A percentile compares a stretch with the other conserved stretches of the same genome.
These are phyloP conservation scores for Serendipita sp. DNA, from an alignment of 1,284 basidiomycete genomes.

Conservation along the genomic window DNA sequence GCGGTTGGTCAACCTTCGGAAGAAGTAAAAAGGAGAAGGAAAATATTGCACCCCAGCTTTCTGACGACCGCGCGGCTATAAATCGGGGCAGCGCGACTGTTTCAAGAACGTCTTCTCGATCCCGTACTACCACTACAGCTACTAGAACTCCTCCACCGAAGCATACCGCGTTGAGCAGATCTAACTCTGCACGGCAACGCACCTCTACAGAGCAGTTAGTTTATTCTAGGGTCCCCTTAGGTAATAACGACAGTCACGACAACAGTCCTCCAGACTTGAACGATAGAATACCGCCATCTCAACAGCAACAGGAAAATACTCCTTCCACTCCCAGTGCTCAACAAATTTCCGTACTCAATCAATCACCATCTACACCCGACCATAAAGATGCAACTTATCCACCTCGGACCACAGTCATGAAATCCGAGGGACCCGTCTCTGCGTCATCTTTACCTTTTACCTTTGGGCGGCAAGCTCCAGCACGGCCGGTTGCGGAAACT, in stretches of 20 bases:
- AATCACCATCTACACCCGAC: neutral
- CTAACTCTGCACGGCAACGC: neutral
- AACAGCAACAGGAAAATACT: neutral
- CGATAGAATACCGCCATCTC: neutral
- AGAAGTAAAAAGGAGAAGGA: constrained; percentile 3
- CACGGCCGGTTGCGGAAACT: neutral
- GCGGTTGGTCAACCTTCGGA: constrained; percentile 1
- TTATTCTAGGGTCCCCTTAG: neutral
- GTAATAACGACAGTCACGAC: neutral
- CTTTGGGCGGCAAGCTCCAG: neutral
- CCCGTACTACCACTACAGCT: neutral
- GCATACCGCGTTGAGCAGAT: neutral
- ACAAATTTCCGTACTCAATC: neutral
- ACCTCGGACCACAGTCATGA: constrained; percentile 1
- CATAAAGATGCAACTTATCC: constrained; percentile 4
- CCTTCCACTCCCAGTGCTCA: neutral
- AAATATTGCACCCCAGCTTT: neutral
- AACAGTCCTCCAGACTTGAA: neutral
- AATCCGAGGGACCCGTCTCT: neutral
- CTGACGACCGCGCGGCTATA: neutral
- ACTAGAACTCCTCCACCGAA: neutral
- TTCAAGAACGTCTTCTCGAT: neutral
- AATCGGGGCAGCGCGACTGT: neutral
- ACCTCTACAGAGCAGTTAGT: neutral
- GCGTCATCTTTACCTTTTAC: constrained; percentile 3